Percentiles rank a stretch among this genome's conserved stretches.
Conservation (phyloP, 2,329 filamentous ascomycete species). For the Immersiporthe knoxdaviesiana region DNA sequence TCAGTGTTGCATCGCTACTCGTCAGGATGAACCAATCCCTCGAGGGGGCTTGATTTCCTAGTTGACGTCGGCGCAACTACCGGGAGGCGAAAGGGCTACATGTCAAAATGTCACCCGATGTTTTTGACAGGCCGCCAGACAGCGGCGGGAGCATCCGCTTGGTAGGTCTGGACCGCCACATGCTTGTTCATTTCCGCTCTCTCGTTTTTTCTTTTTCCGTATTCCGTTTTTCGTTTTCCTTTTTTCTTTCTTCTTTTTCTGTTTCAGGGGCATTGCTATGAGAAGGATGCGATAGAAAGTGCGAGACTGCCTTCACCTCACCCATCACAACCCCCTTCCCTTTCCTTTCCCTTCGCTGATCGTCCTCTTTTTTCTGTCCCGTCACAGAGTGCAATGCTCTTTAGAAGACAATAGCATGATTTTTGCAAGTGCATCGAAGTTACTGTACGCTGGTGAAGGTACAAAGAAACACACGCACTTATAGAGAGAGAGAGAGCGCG, state of each 20-base stretch:
- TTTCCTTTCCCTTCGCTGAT: neutral
- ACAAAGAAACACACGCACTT: neutral
- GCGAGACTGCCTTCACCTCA: neutral
- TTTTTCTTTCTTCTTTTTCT: too few species aligned
- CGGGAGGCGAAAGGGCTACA: neutral
- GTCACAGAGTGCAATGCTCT: neutral
- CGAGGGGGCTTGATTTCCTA: neutral
- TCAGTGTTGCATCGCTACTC: neutral
- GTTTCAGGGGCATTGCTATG: too few species aligned
- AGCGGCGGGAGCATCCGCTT: conserved; percentile 2
- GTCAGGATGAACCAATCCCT: neutral
- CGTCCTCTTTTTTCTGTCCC: neutral
- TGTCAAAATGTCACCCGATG: neutral
- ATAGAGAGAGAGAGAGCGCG: neutral
- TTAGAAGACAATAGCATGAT: too few species aligned
- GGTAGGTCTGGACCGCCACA: neutral
- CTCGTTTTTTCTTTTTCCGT: too few species aligned
- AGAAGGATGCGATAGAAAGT: neutral
- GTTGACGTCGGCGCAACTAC: neutral
- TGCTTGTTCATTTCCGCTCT: too few species aligned
- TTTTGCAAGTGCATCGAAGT: neutral
- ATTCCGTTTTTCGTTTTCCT: too few species aligned
- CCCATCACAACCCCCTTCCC: too few species aligned
- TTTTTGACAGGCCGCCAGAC: neutral
- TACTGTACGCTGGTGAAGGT: neutral